These are phyloP conservation scores for Trichoderma asperelloides DNA, from an alignment of 495 filamentous ascomycete species.

Conservation along the genomic window DNA sequence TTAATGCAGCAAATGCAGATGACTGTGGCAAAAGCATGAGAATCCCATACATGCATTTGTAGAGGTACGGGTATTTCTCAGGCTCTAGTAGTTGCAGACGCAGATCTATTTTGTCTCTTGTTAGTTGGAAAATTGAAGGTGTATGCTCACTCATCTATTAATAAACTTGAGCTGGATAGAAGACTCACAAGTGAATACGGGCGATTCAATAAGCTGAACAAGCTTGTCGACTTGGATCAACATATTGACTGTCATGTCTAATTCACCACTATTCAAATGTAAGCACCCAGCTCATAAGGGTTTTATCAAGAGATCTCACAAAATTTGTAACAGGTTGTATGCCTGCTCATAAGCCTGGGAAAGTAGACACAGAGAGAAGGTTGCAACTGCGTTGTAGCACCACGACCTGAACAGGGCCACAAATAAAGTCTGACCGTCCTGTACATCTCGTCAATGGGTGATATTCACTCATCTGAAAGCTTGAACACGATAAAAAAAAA, in stretches of 20 bases:
- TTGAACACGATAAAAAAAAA: background rate
- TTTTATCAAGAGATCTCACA: slow-evolving; percentile 45
- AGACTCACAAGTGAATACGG: slow-evolving; percentile 84
- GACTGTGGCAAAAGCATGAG: slow-evolving; percentile 97
- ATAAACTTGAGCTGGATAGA: background rate
- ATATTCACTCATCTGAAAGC: background rate
- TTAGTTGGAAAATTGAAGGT: background rate
- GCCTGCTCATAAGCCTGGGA: slow-evolving; percentile 99
- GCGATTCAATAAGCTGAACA: slow-evolving; percentile 93
- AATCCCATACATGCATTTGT: slow-evolving; percentile 96
- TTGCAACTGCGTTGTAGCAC: slow-evolving; percentile 98
- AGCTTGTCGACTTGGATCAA: slow-evolving; percentile 99
- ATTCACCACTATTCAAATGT: slow-evolving; percentile 58
- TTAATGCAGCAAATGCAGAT: slow-evolving; percentile 90
- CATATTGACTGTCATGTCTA: slow-evolving; percentile 98
- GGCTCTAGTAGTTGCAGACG: slow-evolving; percentile 97
- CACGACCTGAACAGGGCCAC: slow-evolving; percentile 89
- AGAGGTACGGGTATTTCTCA: slow-evolving; percentile 89
- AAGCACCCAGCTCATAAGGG: background rate
- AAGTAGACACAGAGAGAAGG: slow-evolving; percentile 89
- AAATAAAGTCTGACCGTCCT: slow-evolving; percentile 94
- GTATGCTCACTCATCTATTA: background rate
- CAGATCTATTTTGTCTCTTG: slow-evolving; percentile 50
- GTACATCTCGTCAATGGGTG: slow-evolving; percentile 18
- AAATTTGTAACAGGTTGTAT: slow-evolving; percentile 92